Evolutionary conservation across 192 early-diverging fungal genomes (phyloP), one percentile per base, ranked within the genome.

Genomic region (Phlyctochytrium bullatum): DNA sequence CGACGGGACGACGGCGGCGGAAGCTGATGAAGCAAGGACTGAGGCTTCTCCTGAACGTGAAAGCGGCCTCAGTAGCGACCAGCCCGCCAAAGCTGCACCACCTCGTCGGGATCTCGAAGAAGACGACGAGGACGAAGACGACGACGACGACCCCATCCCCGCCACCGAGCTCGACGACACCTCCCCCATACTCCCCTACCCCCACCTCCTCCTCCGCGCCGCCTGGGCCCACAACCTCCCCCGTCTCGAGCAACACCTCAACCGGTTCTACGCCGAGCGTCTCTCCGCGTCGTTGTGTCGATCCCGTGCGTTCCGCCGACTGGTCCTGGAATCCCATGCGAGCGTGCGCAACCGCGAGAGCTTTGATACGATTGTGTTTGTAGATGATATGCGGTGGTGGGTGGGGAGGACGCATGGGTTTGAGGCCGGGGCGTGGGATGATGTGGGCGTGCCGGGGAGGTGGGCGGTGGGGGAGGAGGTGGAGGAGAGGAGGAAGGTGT

Each of bases 301-400:
- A 28, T 51, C 36, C 2, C 29, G 64, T 23, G 69, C 57, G 34
- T 83, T 86, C 65, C 27, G 36, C 31, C 59, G 56, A 1, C 47
- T 85, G 0, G 61, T 85, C 29, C 51, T 27, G 16, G 76, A 82
- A 50, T 66, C 62, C 2, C 74, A 80, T 12, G 64, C 80, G 20
- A 60, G 51, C 23, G 82, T 82, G 32, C 29, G 52, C 30, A 67
- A 62, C 35, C 30, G 80, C 36, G 58, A 85, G 64, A 80, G 82
- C 61, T 75, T 71, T 2, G 83, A 85, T 66, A 75, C 83, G 2
- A 69, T 85, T 32, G 74, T 83, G 24, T 72, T 85, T 31, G 71
- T 83, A 27, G 83, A 85, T 62, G 83, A 85, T 64, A 52, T 85
- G 52, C 60, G 75, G 24, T 85, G 69, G 36, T 85, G 72, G 69